A percentile compares a stretch with the other conserved stretches of the same genome.
Conservation (phyloP, 2,329 filamentous ascomycete species). For the Ceratocystis papillata region DNA sequence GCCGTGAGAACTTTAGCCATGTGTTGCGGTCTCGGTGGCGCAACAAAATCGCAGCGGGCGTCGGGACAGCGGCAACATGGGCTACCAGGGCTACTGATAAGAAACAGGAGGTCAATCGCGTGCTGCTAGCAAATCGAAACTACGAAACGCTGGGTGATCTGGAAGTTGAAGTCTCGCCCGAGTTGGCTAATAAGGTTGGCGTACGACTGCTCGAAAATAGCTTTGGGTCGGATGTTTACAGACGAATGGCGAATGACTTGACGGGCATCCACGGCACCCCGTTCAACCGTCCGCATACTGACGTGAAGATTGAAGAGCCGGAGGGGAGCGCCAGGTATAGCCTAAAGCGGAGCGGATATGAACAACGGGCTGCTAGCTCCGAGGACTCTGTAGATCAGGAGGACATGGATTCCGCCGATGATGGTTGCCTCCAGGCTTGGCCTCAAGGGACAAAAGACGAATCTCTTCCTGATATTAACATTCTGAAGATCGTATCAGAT, state of each 20-base stretch:
- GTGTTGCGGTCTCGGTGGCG: conserved; percentile 1
- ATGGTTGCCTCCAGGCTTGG: background rate
- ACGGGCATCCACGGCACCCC: conserved; percentile 13
- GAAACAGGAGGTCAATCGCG: background rate
- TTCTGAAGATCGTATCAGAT: background rate
- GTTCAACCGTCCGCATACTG: conserved; percentile 8
- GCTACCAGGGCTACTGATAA: background rate
- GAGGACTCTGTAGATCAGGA: background rate
- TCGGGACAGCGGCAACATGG: background rate
- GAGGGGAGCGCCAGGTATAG: background rate
- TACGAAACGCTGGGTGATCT: background rate
- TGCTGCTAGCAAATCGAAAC: background rate
- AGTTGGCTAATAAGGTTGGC: background rate
- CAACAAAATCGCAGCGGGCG: conserved; percentile 1
- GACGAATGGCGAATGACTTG: conserved; percentile 14
- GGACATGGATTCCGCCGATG: background rate
- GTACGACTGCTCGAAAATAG: background rate
- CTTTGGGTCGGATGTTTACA: background rate
- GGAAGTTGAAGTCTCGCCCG: background rate
- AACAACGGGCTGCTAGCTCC: background rate
- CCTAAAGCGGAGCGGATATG: background rate
- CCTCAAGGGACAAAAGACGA: background rate
- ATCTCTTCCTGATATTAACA: background rate
- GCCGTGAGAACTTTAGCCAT: conserved; percentile 22
- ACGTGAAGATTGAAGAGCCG: conserved; percentile 14